Conservation (phyloP, 257 asterid species). For the Agastache rugosa region DNA sequence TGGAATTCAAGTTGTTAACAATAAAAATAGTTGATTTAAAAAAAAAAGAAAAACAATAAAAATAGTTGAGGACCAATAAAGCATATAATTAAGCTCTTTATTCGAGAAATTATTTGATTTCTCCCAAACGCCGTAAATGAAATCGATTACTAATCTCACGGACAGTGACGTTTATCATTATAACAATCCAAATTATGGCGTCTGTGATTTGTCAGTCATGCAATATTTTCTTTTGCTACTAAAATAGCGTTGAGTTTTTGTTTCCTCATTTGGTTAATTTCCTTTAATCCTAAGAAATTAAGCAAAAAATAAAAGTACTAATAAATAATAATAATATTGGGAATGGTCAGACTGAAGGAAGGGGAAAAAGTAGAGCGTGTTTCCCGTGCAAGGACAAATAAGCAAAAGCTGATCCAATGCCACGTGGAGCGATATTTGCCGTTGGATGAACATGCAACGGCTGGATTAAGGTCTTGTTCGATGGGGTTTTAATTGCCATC, state of each 20-base stretch:
- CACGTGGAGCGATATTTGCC: conserved; percentile 45
- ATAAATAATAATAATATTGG: conserved; percentile 31
- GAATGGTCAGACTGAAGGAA: conserved; percentile 36
- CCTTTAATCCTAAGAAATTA: conserved; percentile 39
- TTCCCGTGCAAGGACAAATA: conserved; percentile 81
- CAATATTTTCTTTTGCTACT: conserved; percentile 10
- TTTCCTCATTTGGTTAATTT: conserved; percentile 66
- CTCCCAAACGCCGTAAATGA: conserved; percentile 17
- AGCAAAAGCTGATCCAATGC: conserved; percentile 54
- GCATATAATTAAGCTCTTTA: too few relatives aligned
- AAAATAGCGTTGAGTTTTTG: conserved; percentile 34
- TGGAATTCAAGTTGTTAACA: neutral
- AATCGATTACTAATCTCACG: conserved; percentile 26
- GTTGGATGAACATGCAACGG: conserved; percentile 56
- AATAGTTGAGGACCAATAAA: neutral
- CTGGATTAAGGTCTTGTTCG: conserved; percentile 42
- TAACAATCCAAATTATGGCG: conserved; percentile 41
- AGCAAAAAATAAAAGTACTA: neutral
- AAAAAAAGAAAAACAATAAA: too few relatives aligned
- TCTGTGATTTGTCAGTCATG: conserved; percentile 53
- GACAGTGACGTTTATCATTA: conserved; percentile 39
- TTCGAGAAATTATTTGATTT: too few relatives aligned
- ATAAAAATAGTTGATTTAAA: neutral
- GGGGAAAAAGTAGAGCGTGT: conserved; percentile 59
- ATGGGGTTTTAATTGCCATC: conserved; percentile 59